Evolutionary conservation across 2,329 filamentous ascomycete genomes (phyloP), one percentile per base, ranked within the genome.

Genomic region (Paecilomyces sp.): DNA sequence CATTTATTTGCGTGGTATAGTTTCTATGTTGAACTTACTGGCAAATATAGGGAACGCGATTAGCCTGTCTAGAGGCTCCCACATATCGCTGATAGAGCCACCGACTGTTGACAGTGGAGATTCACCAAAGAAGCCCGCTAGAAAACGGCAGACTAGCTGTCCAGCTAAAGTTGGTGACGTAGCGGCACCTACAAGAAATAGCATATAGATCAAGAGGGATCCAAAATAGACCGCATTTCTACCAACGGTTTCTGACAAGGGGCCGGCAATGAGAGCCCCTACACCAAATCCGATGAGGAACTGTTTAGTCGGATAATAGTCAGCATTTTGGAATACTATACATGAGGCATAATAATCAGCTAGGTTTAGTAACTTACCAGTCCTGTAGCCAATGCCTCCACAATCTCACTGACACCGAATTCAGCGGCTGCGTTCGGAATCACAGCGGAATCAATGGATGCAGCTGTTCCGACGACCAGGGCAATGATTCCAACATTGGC

Each of bases 301-400:
- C 18, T 28, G 25, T 28, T 28, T 1, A 28, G 6, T 28, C 3
- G 25, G 25, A 28, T 28, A 28, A 28, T 3, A 3, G 25, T 28
- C 25, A 28, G 25, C 25, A 6, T 28, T 4, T 28, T 28, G 25
- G 6, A 28, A 28, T 6, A 28, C 25, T 28, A 28, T 2, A 28
- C 6, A 28, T 28, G 6, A 28, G 25, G 3, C 25, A 28, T 28
- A 28, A 28, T 28, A 28, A 28, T 28, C 1, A 28, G 25, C 25
- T 28, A 28, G 25, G 3, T 6, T 28, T 28, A 28, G 25, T 28
- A 28, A 28, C 25, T 28, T 28, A 28, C 25, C 25, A 56, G 54
- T 63, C 71, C 73, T 31, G 72, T 82, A 0, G 78, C 78, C 31
- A 82, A 63, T 11, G 74, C 78, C 65, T 78, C 81, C 0, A 76